Conservation (phyloP, 805 yeast species). For the Starmerella sirachaensis region DNA sequence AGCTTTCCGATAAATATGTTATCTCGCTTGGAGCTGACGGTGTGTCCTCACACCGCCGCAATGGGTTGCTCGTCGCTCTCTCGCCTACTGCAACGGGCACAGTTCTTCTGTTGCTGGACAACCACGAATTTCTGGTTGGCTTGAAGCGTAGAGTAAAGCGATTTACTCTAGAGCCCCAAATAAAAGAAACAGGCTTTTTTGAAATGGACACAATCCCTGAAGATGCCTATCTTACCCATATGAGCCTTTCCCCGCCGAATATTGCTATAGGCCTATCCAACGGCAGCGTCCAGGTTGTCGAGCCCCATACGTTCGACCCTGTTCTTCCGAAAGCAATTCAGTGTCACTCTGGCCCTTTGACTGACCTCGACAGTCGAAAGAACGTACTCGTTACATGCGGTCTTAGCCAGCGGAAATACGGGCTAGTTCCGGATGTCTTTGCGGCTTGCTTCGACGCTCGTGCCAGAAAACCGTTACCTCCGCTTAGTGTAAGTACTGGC, state of each 20-base stretch:
- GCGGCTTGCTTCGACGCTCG: slow-evolving; percentile 74
- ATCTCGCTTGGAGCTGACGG: slow-evolving; percentile 43
- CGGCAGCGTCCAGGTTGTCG: slow-evolving; percentile 30
- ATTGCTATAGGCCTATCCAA: slow-evolving; percentile 28
- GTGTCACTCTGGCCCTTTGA: slow-evolving; percentile 31
- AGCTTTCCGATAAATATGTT: slow-evolving; percentile 47
- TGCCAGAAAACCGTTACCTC: slow-evolving; percentile 56
- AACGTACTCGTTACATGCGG: slow-evolving; percentile 59
- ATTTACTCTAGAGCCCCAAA: slow-evolving; percentile 27
- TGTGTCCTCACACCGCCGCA: slow-evolving; percentile 42
- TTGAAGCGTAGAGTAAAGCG: slow-evolving; percentile 26
- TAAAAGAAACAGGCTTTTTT: slow-evolving; percentile 28
- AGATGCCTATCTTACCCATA: slow-evolving; percentile 21
- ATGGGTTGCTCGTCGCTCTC: slow-evolving; percentile 39
- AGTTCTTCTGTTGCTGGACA: slow-evolving; percentile 23
- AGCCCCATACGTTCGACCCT: slow-evolving; percentile 28
- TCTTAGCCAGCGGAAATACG: slow-evolving; percentile 47
- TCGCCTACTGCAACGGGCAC: slow-evolving; percentile 23
- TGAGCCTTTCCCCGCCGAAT: slow-evolving; percentile 26
- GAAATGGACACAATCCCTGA: slow-evolving; percentile 21
- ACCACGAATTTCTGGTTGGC: slow-evolving; percentile 29
- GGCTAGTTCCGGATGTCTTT: slow-evolving; percentile 59
- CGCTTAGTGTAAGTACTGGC: slow-evolving; percentile 80
- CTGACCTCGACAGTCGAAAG: slow-evolving; percentile 31
- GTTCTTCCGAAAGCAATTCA: slow-evolving; percentile 13